Evolutionary conservation across 169 alveolate genomes (phyloP), one percentile per base, ranked within the genome.

Genomic region (Plasmodium vivax): DNA sequence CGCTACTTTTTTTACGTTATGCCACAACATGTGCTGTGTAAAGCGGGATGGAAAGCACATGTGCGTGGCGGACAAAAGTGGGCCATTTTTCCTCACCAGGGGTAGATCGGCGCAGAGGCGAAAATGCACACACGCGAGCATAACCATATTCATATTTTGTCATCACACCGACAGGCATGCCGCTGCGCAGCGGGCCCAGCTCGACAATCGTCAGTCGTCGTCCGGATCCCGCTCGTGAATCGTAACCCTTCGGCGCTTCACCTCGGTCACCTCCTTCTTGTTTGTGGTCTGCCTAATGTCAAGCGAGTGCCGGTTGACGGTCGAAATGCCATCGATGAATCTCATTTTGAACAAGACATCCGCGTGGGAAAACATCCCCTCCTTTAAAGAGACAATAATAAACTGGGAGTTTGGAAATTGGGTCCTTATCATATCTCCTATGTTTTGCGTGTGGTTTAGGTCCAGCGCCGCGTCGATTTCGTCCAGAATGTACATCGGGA

Each of bases 381-480:
- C 99, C 96, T 99, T 99, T 73, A 99, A 96, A 71, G 99, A 97
- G 73, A 99, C 99, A 27, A 99, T 98, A 84, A 99, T 96, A 96
- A 99, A 99, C 96, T 99, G 99, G 7, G 99, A 98, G 54, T 99
- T 93, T 6, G 99, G 99, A 95, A 99, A 99, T 95, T 99, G 99
- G 73, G 99, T 96, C 92, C 98, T 97, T 84, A 99, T 97, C 99
- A 99, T 99, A 80, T 97, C 95, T 14, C 99, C 99, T 51, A 99
- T 98, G 96, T 99, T 99, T 45, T 99, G 99, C 27, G 99, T 99
- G 95, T 99, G 99, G 82, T 99, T 97, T 62, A 99, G 97, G 95
- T 99, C 99, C 79, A 99, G 96, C 34, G 99, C 99, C 1, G 99
- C 99, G 96, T 99, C 99, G 34, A 99, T 98, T 96, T 99, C 99